These are phyloP conservation scores for Nematocida sp. DNA, from an alignment of 371 early-diverging fungal genomes.

Conservation along the genomic window DNA sequence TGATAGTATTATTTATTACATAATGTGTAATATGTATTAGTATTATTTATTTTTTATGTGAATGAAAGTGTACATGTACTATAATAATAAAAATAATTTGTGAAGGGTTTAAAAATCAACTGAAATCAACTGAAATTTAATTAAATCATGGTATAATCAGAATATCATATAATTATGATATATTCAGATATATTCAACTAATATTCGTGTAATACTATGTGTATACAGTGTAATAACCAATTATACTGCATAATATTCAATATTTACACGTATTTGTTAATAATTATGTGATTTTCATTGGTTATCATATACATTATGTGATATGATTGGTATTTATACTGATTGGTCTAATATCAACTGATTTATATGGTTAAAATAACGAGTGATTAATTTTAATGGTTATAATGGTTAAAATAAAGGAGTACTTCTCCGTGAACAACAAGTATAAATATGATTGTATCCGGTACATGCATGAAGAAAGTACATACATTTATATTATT, in stretches of 20 bases:
- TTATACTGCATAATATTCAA: too few relatives aligned
- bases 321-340: neutral
- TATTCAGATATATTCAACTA: too few relatives aligned
- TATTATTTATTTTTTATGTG: neutral
- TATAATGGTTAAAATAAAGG: neutral
- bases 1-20: neutral
- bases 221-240: too few relatives aligned
- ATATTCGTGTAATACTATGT: too few relatives aligned
- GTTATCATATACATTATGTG: neutral
- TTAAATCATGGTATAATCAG: too few relatives aligned
- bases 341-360: neutral
- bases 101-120: too few relatives aligned
- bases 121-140: too few relatives aligned
- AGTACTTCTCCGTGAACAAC: neutral
- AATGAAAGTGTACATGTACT: too few relatives aligned
- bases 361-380: constrained; percentile 9
- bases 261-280: too few relatives aligned
- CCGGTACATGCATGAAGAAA: neutral
- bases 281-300: too few relatives aligned
- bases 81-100: too few relatives aligned
- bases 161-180: too few relatives aligned
- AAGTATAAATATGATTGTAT: neutral
- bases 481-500: neutral
- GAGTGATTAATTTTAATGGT: neutral
- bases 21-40: neutral